Base-by-base conservation (phyloP, 495 filamentous ascomycete genomes). In the Neurospora cerealis region DNA sequence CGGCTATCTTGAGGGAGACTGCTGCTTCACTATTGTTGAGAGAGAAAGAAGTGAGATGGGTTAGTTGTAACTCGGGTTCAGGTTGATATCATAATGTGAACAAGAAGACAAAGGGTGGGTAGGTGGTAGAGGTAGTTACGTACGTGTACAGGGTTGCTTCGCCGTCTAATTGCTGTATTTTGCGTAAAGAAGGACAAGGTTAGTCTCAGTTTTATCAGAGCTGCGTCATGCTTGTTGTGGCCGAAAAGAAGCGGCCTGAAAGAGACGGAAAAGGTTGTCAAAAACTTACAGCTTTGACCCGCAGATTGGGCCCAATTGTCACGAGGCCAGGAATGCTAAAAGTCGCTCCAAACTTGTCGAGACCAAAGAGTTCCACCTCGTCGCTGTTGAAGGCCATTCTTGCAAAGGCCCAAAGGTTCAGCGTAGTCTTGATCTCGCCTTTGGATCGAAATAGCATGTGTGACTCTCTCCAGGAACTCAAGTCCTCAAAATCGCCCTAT, bases 301-400 rank as follows among this genome's bases (percentile, higher is more conserved):
- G 76, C 60, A 83, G 71, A 13, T 80, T 72, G 5, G 83, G 82
- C 5, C 82, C 82, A n/a, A 84, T 73, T 3, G 79, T 82, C 0
- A 78, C 75, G 36, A 84, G 77, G 0, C 80, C 80, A 0, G 82
- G 83, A 9, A 84, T 78, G 7, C 44, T 34, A 72, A 84, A 80
- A 7, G 74, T 75, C 0, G 80, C 81, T 24, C 80, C 78, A 71
- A 76, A 74, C 13, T 44, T 70, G 69, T 74, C 32, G 32, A 70
- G 38, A 41, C 71, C 71, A 36, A 74, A 66, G 19, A 78, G 36
- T 39, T 76, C 71, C 7, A 72, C 71, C 21, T 73, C 54, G 10
- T 48, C 46, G 21, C 24, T 74, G 24, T 71, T 37, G 24, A 62
- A 75, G 54, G 9, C 5, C 2, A 42, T 42, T 28, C 9, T 73